Evolutionary conservation across 2,329 filamentous ascomycete genomes (phyloP).

Genomic region (Sarocladiaceae sp.): DNA sequence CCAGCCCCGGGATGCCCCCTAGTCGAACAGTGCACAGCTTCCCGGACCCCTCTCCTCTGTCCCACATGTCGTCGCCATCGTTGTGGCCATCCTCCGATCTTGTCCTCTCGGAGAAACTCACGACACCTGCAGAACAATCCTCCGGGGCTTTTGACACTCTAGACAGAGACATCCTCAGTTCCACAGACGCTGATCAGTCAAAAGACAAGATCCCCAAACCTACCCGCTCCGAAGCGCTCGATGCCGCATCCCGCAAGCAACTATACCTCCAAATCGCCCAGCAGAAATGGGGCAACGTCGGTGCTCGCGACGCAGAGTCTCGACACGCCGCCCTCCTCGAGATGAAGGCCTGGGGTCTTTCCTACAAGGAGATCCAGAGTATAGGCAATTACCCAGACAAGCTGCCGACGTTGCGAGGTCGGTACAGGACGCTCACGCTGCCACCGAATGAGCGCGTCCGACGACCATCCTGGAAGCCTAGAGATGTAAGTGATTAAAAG

Average conservation of each 20-base stretch:
- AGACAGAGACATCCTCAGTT: too few relatives aligned
- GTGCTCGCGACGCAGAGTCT: background rate
- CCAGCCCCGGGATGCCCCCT: too few relatives aligned
- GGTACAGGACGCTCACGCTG: conserved; percentile 61
- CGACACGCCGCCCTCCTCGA: background rate
- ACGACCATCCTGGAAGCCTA: conserved; percentile 55
- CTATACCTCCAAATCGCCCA: background rate
- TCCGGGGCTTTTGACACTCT: too few relatives aligned
- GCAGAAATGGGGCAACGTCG: background rate
- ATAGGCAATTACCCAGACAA: conserved; percentile 53
- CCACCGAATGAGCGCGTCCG: conserved; percentile 54
- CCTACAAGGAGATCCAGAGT: conserved; percentile 58
- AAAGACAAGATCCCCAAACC: background rate
- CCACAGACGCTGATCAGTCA: too few relatives aligned
- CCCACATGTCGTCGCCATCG: background rate
- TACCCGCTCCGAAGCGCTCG: background rate
- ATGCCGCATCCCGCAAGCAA: background rate
- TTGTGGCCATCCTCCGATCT: conserved; percentile 1
- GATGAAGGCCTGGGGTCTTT: conserved; percentile 36
- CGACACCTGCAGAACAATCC: too few relatives aligned
- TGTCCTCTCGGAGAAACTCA: background rate
- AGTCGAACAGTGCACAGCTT: background rate
- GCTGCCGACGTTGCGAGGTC: conserved; percentile 66
- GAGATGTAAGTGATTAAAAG: conserved; percentile 32
- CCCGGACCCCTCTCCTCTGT: background rate